phyloP scores from a whole-genome alignment of 176 grass and related monocot genomes.

The Aegilops longissima region DNA sequence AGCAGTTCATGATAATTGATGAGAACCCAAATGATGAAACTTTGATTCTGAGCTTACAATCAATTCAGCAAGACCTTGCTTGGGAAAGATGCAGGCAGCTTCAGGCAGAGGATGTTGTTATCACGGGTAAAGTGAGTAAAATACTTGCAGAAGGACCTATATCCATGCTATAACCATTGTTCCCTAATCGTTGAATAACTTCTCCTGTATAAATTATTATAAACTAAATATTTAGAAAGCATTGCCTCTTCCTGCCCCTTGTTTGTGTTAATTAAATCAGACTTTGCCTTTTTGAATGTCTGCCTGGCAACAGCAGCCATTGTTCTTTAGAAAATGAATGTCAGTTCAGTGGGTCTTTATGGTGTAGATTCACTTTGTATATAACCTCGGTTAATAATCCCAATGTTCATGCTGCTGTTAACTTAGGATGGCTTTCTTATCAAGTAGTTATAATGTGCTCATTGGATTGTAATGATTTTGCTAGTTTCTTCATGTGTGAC shows the following conservation, averaged over 20 bases:
- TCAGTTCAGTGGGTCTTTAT: neutral
- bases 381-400: neutral
- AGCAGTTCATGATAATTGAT: constrained; percentile 85
- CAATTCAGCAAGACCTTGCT: constrained; percentile 79
- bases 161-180: neutral
- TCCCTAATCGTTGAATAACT: neutral
- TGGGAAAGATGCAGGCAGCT: constrained; percentile 96
- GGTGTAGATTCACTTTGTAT: neutral
- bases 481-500: constrained; percentile 13
- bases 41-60: constrained; percentile 80
- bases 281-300: neutral
- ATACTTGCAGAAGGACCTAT: neutral
- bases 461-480: constrained; percentile 15
- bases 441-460: neutral
- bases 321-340: constrained; percentile 20
- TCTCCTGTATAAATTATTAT: neutral
- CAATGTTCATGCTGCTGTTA: constrained; percentile 5
- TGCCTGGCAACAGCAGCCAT: neutral
- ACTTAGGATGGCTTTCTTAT: constrained; percentile 11
- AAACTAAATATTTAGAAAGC: neutral
- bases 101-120: constrained; percentile 79
- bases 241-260: neutral
- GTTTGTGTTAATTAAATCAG: neutral
- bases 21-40: constrained; percentile 66
- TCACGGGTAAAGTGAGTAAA: constrained; percentile 81